Evolutionary conservation across 768 basidiomycete species (phyloP), one percentile per base, ranked within the genome.

Genomic region (Russula ochroleuca): DNA sequence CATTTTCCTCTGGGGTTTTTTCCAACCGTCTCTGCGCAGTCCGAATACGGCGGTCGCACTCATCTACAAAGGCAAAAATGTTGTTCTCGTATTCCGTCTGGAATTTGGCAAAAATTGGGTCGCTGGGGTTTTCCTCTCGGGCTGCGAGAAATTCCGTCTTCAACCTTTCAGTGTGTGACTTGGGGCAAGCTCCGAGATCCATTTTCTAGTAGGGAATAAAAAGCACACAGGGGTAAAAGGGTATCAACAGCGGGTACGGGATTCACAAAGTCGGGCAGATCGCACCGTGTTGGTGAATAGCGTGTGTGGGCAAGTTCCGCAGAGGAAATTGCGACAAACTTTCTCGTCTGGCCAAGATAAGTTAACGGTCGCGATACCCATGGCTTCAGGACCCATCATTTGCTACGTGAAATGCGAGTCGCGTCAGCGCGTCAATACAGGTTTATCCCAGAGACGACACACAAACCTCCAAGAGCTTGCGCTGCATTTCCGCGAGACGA

Each of bases 321-420:
- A 98, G 35, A 98, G 78, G 79, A 94, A 98, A 78, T 98, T 98
- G 73, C 90, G 84, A 83, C 97, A 98, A 9, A 98, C 96, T 81
- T 98, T 98, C 70, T 96, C 94, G 76, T 95, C 92, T 37, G 85
- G 87, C 91, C 94, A 95, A 67, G 87, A 85, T 64, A 97, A 80
- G 77, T 98, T 95, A 68, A 89, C 87, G 69, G 92, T 93, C 50
- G 91, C 86, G 49, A 94, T 87, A 70, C 97, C 97, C 93, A 99
- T 96, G 21, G 97, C 94, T 78, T 99, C 96, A 51, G 96, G 91
- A n/a, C 94, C 96, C 95, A 98, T 98, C 94, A 96, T 97, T 95
- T 97, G 95, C 95, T 97, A 38, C 37, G 33, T 67, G 52, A 69
- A 47, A 17, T 55, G 25, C 31, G 40, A 49, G 2, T 21, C 56